phyloP scores from a whole-genome alignment of 768 basidiomycete species.

The Omphalotus guepiniiformis region DNA sequence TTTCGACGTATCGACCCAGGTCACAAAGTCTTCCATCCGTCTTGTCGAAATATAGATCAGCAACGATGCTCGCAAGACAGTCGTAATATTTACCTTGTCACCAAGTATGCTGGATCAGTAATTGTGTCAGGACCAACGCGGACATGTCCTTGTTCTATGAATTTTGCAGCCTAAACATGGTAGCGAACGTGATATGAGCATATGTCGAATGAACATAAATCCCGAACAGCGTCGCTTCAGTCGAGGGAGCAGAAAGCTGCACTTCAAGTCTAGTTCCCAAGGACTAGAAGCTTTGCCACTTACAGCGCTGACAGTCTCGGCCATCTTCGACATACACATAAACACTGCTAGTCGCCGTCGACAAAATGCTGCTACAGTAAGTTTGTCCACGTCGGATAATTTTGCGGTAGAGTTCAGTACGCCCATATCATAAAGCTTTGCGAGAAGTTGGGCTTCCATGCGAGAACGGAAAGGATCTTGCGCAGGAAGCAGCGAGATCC shows the following conservation, averaged over 20 bases:
- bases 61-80: constrained; percentile 4
- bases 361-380: constrained; percentile 94
- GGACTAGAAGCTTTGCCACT: no score
- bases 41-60: constrained; percentile 34
- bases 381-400: constrained; percentile 91
- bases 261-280: background rate
- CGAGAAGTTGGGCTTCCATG: constrained; percentile 83
- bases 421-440: constrained; percentile 97
- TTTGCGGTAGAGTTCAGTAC: constrained; percentile 84
- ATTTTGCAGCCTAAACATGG: constrained; percentile 78
- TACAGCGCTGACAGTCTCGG: constrained; percentile 91
- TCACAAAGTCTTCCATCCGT: constrained; percentile 99
- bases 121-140: constrained; percentile 95
- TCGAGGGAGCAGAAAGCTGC: background rate
- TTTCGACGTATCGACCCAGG: constrained; percentile 98
- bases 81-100: constrained; percentile 60
- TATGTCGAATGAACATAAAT: background rate
- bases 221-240: no score
- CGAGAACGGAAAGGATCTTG: constrained; percentile 84
- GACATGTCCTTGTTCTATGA: constrained; percentile 98
- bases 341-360: constrained; percentile 88
- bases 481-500: constrained; percentile 79
- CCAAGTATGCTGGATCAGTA: constrained; percentile 93
- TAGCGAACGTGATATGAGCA: constrained; percentile 8
- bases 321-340: constrained; percentile 91